These are phyloP conservation scores for Colletotrichum shisoi DNA, from an alignment of 2,329 filamentous ascomycete genomes.

Conservation along the genomic window DNA sequence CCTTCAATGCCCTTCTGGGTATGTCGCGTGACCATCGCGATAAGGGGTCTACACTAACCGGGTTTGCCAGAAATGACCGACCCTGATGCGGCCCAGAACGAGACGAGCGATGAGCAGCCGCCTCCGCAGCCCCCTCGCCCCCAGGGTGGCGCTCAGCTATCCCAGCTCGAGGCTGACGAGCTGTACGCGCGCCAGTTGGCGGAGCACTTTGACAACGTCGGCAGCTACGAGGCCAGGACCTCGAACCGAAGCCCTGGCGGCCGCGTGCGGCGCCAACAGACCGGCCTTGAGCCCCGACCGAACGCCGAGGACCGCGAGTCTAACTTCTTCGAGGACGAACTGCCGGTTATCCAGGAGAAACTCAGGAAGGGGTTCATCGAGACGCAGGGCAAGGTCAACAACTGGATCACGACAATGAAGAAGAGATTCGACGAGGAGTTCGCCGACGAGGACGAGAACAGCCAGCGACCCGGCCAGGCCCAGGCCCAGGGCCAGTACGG, in stretches of 20 bases:
- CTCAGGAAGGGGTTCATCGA: slow-evolving; percentile 93
- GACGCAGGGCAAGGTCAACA: slow-evolving; percentile 90
- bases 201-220: slow-evolving; percentile 80
- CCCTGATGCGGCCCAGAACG: slow-evolving; percentile 69
- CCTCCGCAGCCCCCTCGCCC: slow-evolving; percentile 84
- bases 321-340: slow-evolving; percentile 94
- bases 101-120: slow-evolving; percentile 67
- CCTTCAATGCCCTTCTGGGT: slow-evolving; percentile 94
- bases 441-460: slow-evolving; percentile 69
- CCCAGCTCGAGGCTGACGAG: slow-evolving; percentile 89
- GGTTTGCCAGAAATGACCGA: slow-evolving; percentile 74
- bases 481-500: slow-evolving; percentile 42
- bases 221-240: slow-evolving; percentile 65
- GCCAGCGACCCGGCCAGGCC: slow-evolving; percentile 46
- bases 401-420: slow-evolving; percentile 88
- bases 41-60: slow-evolving; percentile 24
- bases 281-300: slow-evolving; percentile 57
- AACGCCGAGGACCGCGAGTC: slow-evolving; percentile 75
- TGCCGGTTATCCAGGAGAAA: slow-evolving; percentile 91
- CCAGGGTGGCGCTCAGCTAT: slow-evolving; percentile 65
- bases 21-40: slow-evolving; percentile 44
- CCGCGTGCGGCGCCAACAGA: slow-evolving; percentile 46
- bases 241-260: slow-evolving; percentile 53
- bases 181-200: slow-evolving; percentile 90
- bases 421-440: slow-evolving; percentile 94